Base-by-base conservation (phyloP, 2,329 filamentous ascomycete species). In the Coniella vitis region DNA sequence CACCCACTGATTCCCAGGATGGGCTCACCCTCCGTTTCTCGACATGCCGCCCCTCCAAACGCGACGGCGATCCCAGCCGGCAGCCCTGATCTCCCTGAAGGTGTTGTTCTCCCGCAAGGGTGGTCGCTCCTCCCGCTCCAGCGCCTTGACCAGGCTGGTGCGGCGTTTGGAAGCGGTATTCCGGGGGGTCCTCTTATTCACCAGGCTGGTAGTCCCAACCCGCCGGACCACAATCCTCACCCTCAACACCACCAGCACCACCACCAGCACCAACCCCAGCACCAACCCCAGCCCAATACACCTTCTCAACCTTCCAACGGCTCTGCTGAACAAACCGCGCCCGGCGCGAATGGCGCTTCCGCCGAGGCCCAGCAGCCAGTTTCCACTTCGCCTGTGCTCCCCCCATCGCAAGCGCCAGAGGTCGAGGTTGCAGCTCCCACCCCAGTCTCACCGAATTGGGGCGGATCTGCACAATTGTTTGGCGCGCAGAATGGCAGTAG, bases 101-200 rank as follows among this genome's bases (percentile, higher is more conserved):
- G 81, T 5, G 71, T 86, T n/a, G 71, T 75, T 4, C 73, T 86
- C 17, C 82, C 82, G 2, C 71, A 75, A 22, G 82, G 82, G 4
- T 86, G 82, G 82, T 77, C 78, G 19, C 63, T 86, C 35, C 65
- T 84, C 39, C 81, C 82, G 20, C 68, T 86, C 2, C 75, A 83
- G 54, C 71, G 78, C 20, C 56, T 78, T 8, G 69, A 62, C 39
- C 16, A 58, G 43, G 36, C 41, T 17, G 54, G 39, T 17, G 32
- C 44, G n/a, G n/a, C n/a, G n/a, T n/a, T n/a, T n/a, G n/a, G n/a
- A n/a, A n/a, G n/a, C n/a, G n/a, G n/a, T n/a, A n/a, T n/a, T n/a
- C n/a, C n/a, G 16, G 25, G 52, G 7, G 19, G 48, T 12, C 31
- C 25, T 13, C 9, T 19, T 7, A 35, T 41, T n/a, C 35, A 13